Percentiles rank a stretch among this genome's conserved stretches.
Conservation (phyloP, 192 early-diverging fungal species). For the Entomortierella beljakovae region DNA sequence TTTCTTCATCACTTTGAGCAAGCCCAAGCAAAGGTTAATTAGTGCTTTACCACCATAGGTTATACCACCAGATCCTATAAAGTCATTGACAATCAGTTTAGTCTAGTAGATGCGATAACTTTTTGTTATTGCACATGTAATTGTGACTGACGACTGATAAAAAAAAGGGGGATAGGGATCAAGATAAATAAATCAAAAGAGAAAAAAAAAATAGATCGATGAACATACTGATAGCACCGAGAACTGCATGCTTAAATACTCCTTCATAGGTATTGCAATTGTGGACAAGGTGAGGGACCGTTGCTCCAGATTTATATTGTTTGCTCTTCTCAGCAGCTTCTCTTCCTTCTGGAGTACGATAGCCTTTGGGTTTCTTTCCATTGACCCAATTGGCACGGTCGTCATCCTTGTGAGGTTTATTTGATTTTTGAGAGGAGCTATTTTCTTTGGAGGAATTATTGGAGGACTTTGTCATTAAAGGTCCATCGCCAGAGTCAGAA, state of each 20-base stretch:
- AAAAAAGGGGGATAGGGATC: neutral
- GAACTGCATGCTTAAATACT: slow-evolving; percentile 37
- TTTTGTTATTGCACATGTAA: slow-evolving; percentile 12
- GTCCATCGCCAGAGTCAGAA: neutral
- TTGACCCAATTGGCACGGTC: slow-evolving; percentile 36
- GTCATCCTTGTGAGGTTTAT: slow-evolving; percentile 10
- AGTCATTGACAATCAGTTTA: neutral
- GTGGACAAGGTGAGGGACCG: slow-evolving; percentile 33
- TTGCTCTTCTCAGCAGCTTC: slow-evolving; percentile 48
- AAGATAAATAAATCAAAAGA: neutral
- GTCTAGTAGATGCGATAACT: neutral
- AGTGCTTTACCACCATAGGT: slow-evolving; percentile 44
- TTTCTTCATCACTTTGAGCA: slow-evolving; percentile 51
- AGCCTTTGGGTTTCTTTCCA: slow-evolving; percentile 50
- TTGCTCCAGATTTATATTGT: slow-evolving; percentile 38
- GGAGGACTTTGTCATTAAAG: neutral
- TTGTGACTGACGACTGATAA: neutral
- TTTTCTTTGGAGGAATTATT: neutral
- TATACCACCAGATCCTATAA: slow-evolving; percentile 34
- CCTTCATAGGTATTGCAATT: slow-evolving; percentile 46
- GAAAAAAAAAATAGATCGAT: neutral
- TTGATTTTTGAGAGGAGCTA: neutral
- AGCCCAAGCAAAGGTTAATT: slow-evolving; percentile 46
- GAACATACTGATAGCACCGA: slow-evolving; percentile 51
- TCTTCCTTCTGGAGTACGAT: slow-evolving; percentile 41